Conservation (phyloP, 169 alveolate species). For the Besnoitia besnoiti region DNA sequence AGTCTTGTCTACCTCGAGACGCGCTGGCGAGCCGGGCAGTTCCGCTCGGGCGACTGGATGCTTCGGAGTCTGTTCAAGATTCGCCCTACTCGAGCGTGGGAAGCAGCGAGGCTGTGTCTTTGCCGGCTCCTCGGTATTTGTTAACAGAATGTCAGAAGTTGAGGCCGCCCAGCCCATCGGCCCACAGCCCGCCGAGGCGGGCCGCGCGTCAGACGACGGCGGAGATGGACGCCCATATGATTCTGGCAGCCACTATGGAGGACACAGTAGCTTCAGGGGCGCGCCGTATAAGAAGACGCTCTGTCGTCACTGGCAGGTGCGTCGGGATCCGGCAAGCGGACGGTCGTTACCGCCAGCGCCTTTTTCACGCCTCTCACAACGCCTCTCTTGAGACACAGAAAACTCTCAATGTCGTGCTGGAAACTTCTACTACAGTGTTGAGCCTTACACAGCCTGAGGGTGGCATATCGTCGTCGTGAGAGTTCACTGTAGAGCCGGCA, state of each 20-base stretch:
- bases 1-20: too few relatives aligned
- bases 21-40: too few relatives aligned
- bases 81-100: too few relatives aligned
- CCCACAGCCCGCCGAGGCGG: not conserved
- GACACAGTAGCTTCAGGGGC: not conserved
- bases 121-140: too few relatives aligned
- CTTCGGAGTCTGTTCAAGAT: too few relatives aligned
- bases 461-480: not conserved
- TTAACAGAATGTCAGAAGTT: not conserved
- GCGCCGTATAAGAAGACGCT: slow-evolving; percentile 7
- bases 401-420: not conserved
- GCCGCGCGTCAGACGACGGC: not conserved
- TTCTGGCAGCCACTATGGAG: not conserved
- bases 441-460: not conserved
- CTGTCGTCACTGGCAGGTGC: slow-evolving; percentile 27
- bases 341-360: too few relatives aligned
- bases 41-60: too few relatives aligned
- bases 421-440: not conserved
- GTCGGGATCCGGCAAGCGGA: not conserved
- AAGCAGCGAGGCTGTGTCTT: too few relatives aligned
- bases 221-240: not conserved
- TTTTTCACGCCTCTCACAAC: too few relatives aligned
- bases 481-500: not conserved
- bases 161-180: not conserved
- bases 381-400: too few relatives aligned